Evolutionary conservation across 75 land plant genomes (phyloP), one percentile per base, ranked within the genome.

Genomic region (Picea sitchensis): DNA sequence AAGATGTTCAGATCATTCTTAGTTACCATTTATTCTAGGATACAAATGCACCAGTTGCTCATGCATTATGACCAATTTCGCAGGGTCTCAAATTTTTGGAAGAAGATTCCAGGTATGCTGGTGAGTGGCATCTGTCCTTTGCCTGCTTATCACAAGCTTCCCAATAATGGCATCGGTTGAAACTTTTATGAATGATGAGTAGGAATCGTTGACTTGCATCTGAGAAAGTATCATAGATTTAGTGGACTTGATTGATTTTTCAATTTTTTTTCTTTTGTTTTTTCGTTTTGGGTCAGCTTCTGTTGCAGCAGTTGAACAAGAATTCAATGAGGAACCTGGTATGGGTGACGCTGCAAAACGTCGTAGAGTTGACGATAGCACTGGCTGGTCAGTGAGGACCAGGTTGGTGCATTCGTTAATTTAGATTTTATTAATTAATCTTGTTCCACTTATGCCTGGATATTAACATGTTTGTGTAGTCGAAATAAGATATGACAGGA

Each of bases 321-420:
- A 83, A 56, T 80, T 74, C 23, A 17, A 44, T 23, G 85, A 83
- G 31, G 86, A 85, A 58, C n/a, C 86, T 59, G 78, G 75, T 61
- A 57, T 58, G 14, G 64, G 82, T 31, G 69, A 77, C 61, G 83
- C 76, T 3, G 56, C 14, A 30, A 73, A 73, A 13, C 78, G 73
- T 71, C 57, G 44, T 15, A 13, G 59, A 51, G 13, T 60, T 44
- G 71, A 86, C 21, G 85, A 84, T 75, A 73, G 61, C 7, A 73
- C 63, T 65, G 87, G 87, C 17, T 86, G 87, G 87, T 86, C 87
- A 12, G 75, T 77, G 41, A 68, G 87, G 21, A 86, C 87, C 13
- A 86, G 87, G 87, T 86, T 63, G 30, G 65, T 51, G 11, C 59
- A 30, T 26, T 7, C 18, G 21, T 44, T 71, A 18, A 38, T 18